Evolutionary conservation across 2,329 filamentous ascomycete species (phyloP), one percentile per base, ranked within the genome.

Genomic region (Tolypocladium album): DNA sequence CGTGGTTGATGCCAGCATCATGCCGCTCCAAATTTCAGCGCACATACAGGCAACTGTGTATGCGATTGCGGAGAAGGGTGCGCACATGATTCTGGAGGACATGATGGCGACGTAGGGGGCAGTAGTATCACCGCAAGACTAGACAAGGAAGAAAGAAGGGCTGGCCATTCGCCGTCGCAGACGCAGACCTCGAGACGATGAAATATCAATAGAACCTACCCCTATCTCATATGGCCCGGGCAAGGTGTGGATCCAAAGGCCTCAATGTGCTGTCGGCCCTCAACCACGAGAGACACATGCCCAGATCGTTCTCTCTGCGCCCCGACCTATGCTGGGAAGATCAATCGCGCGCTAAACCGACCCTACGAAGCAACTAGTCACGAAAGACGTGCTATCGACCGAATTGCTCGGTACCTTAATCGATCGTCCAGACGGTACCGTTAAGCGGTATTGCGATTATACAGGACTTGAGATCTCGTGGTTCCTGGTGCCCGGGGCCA

Each of bases 31-130:
- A 12, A 65, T 70, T 13, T 65, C 64, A 15, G 67, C 67, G 1
- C 66, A 70, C 42, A 61, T 64, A 15, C 68, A 69, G 56, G 64
- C 67, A 4, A 71, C 68, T 0, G 67, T 70, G 5, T 71, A 70
- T 59, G 68, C 69, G 2, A 70, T 72, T 60, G 70, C 67, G 1
- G 71, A 72, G 61, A 72, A 72, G 63, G 71, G 63, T 7, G 67
- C 69, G 3, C 60, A 66, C 20, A 65, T 71, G 64, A 70, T 71
- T 24, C 55, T 69, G 27, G 66, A 70, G 47, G 69, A 71, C 59
- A 58, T 60, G 34, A 12, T 15, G 57, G n/a, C 24, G 36, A 6
- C 15, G 24, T 57, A 12, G n/a, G 45, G 17, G 5, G 7, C 45
- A 5, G 3, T 13, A 17, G 47, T 31, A 12, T 13, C 43, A 7